Evolutionary conservation across 2,329 filamentous ascomycete genomes (phyloP).

Genomic region (Alternaria triticimaculans): DNA sequence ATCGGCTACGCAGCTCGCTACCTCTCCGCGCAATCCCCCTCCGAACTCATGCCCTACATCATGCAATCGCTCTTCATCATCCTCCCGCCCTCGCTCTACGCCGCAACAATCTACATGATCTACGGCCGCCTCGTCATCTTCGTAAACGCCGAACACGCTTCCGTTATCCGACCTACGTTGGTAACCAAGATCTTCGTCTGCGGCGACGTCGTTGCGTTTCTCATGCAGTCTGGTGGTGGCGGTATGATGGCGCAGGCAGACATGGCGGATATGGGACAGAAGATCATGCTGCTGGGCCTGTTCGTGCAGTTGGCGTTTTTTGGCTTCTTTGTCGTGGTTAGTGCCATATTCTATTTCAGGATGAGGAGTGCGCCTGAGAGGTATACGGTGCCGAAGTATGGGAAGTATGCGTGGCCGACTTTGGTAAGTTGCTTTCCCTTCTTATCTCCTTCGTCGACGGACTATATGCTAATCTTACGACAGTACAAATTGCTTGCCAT

Average conservation of each 20-base stretch:
- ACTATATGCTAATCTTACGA: background rate
- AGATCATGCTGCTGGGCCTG: conserved; percentile 32
- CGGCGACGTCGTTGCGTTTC: conserved; percentile 60
- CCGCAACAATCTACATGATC: conserved; percentile 55
- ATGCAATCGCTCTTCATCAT: conserved; percentile 50
- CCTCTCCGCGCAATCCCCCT: conserved; percentile 21
- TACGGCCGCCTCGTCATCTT: conserved; percentile 49
- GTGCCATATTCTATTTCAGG: conserved; percentile 29
- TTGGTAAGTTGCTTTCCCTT: conserved; percentile 35
- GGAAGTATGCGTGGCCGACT: conserved; percentile 44
- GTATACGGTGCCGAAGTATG: conserved; percentile 28
- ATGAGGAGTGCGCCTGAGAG: conserved; percentile 22
- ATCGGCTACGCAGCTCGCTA: conserved; percentile 25
- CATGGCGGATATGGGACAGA: conserved; percentile 25
- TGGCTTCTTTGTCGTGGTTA: conserved; percentile 27
- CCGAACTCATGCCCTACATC: conserved; percentile 39
- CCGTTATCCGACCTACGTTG: conserved; percentile 51
- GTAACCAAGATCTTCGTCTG: conserved; percentile 63
- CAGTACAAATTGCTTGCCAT: conserved; percentile 48
- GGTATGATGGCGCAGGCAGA: conserved; percentile 29
- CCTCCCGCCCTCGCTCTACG: conserved; percentile 53
- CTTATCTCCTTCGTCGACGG: background rate
- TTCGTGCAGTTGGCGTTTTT: conserved; percentile 27
- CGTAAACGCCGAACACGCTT: conserved; percentile 50
- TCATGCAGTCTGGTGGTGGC: conserved; percentile 53